Percentiles rank a stretch among this genome's conserved stretches.
Evolutionary conservation across 176 grass and related monocot genomes (phyloP).

Genomic region (Zea mays): Zm-B73-REFERENCE-NAM-5.0 NC_050097.1:240269001-240269500

Average conservation of each 20-base stretch:
- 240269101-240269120: background rate
- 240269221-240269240: background rate
- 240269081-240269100: background rate
- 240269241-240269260: background rate
- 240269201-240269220: background rate
- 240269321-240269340: background rate
- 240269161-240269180: background rate
- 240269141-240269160: background rate
- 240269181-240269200: constrained; percentile 9
- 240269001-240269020: background rate
- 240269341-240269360: background rate
- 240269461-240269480: background rate
- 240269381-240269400: background rate
- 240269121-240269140: background rate
- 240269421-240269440: background rate
- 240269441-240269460: background rate
- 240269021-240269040: background rate
- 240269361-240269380: background rate
- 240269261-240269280: background rate
- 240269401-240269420: background rate
- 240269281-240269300: background rate
- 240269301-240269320: no score
- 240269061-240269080: background rate
- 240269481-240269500: background rate
- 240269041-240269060: constrained; percentile 6